Base-by-base conservation (phyloP, 139 green algal genomes). In the Closterium sp. region DNA sequence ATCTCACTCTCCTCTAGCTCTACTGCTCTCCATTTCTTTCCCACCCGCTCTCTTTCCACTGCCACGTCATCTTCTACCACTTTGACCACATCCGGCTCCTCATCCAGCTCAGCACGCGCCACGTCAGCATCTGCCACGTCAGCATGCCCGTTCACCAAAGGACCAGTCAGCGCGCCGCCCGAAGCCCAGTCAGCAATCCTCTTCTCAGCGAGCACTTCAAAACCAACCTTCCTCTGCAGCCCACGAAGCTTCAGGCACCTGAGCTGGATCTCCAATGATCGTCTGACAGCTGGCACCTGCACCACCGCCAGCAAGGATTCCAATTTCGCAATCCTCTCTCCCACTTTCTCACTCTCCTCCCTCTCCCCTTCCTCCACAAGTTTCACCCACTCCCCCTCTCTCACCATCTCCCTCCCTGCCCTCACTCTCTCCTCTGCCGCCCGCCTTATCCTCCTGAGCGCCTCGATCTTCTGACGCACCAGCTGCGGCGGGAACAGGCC, bases 201-300 rank as follows among this genome's bases (percentile, higher is more conserved):
- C 87, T 95, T 92, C 90, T 96, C 94, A 27, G 95, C 70, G 0
- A 70, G n/a, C 31, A 96, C 92, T 30, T 95, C 84, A 11, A 32
- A 88, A 28, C 94, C 88, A 24, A 96, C 88, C 62, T 91, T 91
- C 87, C 42, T 93, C 94, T 96, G 94, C 30, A 96, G 86, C n/a
- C 91, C 94, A 21, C 95, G 29, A 22, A 95, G 93, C 91, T 94
- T 34, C 91, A 94, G 86, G 32, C 87, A 91, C n/a, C 27, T 90
- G 87, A 90, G 62, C 62, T 79, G 62, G 62, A 79, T 79, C 62
- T 79, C 62, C 62, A 79, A 79, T 79, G 62, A 79, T 24, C 62
- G 10, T 13, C 62, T 79, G 62, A 79, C 62, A 79, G 17, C 62
- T 79, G 62, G 62, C 62, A 13, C 62, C 17, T 79, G 62, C 62